phyloP scores from a whole-genome alignment of 2,329 filamentous ascomycete species.

The Lecanoromycetidae sp. region DNA sequence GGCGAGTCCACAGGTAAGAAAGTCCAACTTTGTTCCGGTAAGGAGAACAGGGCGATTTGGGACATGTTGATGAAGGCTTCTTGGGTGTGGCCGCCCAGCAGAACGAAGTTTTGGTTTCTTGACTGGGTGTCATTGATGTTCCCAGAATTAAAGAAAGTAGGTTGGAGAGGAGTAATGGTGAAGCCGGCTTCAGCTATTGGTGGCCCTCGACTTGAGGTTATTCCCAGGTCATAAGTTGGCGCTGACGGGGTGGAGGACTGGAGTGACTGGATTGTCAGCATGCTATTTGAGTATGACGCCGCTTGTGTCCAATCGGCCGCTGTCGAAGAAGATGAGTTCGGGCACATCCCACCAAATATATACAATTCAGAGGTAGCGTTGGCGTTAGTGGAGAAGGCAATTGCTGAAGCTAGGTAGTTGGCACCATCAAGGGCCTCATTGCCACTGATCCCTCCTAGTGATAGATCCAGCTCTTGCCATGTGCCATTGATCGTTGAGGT shows the following conservation, averaged over 20 bases:
- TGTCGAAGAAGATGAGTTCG: slow-evolving; percentile 32
- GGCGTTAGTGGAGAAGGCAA: slow-evolving; percentile 56
- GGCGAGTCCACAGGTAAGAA: slow-evolving; percentile 56
- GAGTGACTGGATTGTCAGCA: slow-evolving; percentile 54
- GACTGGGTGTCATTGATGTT: slow-evolving; percentile 53
- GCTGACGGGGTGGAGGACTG: slow-evolving; percentile 14
- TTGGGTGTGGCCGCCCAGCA: slow-evolving; percentile 76
- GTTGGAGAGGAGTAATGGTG: slow-evolving; percentile 60
- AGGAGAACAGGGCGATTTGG: slow-evolving; percentile 70
- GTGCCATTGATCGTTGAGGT: slow-evolving; percentile 38
- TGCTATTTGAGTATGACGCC: slow-evolving; percentile 68
- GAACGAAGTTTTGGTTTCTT: slow-evolving; percentile 64
- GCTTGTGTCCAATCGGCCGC: slow-evolving; percentile 49
- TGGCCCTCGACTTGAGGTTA: slow-evolving; percentile 44
- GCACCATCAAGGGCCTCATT: slow-evolving; percentile 31
- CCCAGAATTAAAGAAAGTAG: slow-evolving; percentile 57
- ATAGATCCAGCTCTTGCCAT: slow-evolving; percentile 38
- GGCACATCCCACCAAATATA: slow-evolving; percentile 86
- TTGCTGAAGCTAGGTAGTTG: slow-evolving; percentile 47
- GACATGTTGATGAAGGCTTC: slow-evolving; percentile 89
- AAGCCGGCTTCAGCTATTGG: slow-evolving; percentile 79
- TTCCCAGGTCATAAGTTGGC: slow-evolving; percentile 32
- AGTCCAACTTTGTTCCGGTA: slow-evolving; percentile 78
- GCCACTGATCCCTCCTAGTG: slow-evolving; percentile 27
- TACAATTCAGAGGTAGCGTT: slow-evolving; percentile 49